Evolutionary conservation across 2,329 filamentous ascomycete genomes (phyloP), one percentile per base, ranked within the genome.

Genomic region (Dothideomycetes sp.): DNA sequence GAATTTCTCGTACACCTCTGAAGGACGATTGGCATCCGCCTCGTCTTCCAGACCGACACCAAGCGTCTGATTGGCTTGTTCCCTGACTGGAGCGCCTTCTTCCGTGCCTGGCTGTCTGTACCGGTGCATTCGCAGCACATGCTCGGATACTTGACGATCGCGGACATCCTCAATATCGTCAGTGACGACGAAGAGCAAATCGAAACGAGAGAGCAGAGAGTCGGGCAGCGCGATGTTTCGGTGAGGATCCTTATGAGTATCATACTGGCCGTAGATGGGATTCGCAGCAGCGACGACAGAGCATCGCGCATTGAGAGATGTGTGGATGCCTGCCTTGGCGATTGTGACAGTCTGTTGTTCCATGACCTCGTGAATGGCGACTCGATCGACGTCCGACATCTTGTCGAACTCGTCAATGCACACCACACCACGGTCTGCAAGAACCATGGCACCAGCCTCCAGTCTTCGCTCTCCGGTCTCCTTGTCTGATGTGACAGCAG

Each of bases 351-450:
- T 98, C 64, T 98, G 91, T 66, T 98, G 91, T 65, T 98, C 91
- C 91, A 98, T 98, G 49, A 98, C 91, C 84, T 98, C 91, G 75
- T 98, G 91, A 52, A 98, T 98, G 34, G 91, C 91, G 3, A 98
- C 91, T 58, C 91, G 79, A 62, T 98, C 91, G 42, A 96, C 81
- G 57, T 98, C 91, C 42, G 87, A 95, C 91, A 98, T 98, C 63
- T 98, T 98, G 68, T 98, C 91, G 51, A 98, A 98, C 56, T 98
- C 91, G 58, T 98, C 91, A 49, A 98, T 98, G 67, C 91, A 98
- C 24, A 98, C 91, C 9, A 98, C 89, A 51, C 91, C 91, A 47
- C 91, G 82, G 60, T 98, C 91, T 47, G 80, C 91, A 55, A 98
- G 84, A 45, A 98, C 91, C 91, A 98, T 98, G 48, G 91, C 91